Conservation (phyloP, 2,329 filamentous ascomycete genomes). For the Cytospora leucostoma region DNA sequence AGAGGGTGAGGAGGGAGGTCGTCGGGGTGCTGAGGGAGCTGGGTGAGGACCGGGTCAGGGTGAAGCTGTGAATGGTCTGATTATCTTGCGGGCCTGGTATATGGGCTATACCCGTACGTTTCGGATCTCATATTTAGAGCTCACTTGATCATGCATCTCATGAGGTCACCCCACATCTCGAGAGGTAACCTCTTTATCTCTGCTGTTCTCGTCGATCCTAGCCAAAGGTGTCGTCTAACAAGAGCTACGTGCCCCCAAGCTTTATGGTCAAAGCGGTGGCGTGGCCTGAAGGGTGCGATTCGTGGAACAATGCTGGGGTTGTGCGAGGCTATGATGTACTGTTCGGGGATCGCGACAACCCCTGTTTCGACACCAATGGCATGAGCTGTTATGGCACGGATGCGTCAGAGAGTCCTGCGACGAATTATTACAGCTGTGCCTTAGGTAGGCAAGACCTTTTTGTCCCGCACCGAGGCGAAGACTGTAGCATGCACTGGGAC, state of each 20-base stretch:
- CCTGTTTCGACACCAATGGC: not conserved
- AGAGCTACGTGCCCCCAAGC: too few species aligned
- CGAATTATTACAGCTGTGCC: not conserved
- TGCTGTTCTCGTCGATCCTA: too few species aligned
- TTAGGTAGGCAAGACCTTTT: not conserved
- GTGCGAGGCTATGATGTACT: too few species aligned
- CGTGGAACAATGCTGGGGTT: too few species aligned
- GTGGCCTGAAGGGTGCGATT: too few species aligned
- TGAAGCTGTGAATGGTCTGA: conserved; percentile 42
- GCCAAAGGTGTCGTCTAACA: too few species aligned
- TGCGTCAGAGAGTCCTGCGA: not conserved
- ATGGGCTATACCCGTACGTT: not conserved
- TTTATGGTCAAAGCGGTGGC: too few species aligned
- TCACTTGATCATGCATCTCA: not conserved
- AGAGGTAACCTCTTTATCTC: not conserved
- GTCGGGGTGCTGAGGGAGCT: conserved; percentile 50
- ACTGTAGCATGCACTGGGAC: not conserved
- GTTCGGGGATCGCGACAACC: too few species aligned
- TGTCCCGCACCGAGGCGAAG: not conserved
- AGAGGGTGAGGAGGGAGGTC: conserved; percentile 52
- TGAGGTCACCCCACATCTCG: not conserved
- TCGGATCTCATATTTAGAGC: not conserved
- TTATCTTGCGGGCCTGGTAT: not conserved
- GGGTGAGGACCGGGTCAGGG: conserved; percentile 34
- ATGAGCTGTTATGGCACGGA: not conserved